Percentiles rank a stretch among this genome's conserved stretches.
Conservation (phyloP, 108 stramenopile genomes). For the Pseudonitzschia delicatissima region DNA sequence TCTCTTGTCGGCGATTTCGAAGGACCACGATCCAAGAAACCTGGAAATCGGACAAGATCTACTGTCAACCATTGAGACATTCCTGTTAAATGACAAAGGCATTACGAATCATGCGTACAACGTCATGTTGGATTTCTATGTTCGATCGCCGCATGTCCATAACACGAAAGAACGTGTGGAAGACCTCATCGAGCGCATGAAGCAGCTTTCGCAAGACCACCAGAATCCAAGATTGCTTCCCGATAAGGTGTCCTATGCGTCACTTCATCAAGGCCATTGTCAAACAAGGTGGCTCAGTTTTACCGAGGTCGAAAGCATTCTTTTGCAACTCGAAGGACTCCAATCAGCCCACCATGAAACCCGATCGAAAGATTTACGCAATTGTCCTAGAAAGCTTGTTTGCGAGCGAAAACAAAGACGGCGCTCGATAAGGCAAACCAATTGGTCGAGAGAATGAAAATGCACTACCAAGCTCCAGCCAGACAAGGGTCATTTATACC, state of each 20-base stretch:
- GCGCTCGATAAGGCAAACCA: not conserved
- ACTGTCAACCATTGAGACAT: not conserved
- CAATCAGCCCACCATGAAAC: slow-evolving; percentile 3
- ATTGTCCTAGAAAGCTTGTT: slow-evolving; percentile 12
- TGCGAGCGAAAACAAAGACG: not conserved
- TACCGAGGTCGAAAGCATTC: slow-evolving; percentile 2
- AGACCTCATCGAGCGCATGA: slow-evolving; percentile 22
- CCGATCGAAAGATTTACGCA: slow-evolving; percentile 18
- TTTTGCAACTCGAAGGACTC: slow-evolving; percentile 14
- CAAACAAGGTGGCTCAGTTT: slow-evolving; percentile 3
- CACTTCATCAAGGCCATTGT: slow-evolving; percentile 7
- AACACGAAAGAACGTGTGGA: slow-evolving; percentile 9
- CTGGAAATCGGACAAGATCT: not conserved
- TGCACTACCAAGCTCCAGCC: not conserved
- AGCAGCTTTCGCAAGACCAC: not conserved
- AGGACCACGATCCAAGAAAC: not conserved
- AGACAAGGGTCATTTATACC: slow-evolving; percentile 12
- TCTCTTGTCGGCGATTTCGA: slow-evolving; percentile 4
- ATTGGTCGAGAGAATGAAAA: slow-evolving; percentile 9
- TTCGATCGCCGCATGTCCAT: not conserved
- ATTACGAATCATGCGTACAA: slow-evolving; percentile 20
- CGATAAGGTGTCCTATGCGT: slow-evolving; percentile 18
- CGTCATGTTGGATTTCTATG: slow-evolving; percentile 3
- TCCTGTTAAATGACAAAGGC: not conserved
- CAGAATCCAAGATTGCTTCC: slow-evolving; percentile 8